Evolutionary conservation across 192 early-diverging fungal genomes (phyloP).

Genomic region (Backusella liffmaniae): DNA sequence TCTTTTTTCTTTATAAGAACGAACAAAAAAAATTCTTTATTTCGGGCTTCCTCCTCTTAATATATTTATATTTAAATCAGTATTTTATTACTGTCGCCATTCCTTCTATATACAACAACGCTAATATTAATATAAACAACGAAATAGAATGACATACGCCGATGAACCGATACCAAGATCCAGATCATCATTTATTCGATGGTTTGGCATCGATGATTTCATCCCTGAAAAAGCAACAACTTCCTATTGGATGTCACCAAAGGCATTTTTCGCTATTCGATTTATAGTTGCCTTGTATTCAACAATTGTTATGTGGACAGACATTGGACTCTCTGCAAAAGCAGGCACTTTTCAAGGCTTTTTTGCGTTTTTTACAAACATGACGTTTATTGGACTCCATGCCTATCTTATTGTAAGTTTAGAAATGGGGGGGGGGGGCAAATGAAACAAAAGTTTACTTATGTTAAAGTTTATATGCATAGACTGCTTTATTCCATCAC

Average conservation of each 20-base stretch:
- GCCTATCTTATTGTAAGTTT: slow-evolving; percentile 31
- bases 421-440: not conserved
- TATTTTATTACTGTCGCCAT: not conserved
- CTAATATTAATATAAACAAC: not conserved
- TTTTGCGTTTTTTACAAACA: slow-evolving; percentile 31
- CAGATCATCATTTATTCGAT: slow-evolving; percentile 9
- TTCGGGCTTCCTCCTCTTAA: not conserved
- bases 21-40: not conserved
- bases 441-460: not conserved
- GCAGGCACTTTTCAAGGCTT: not conserved
- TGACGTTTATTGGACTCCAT: slow-evolving; percentile 33
- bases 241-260: slow-evolving; percentile 26
- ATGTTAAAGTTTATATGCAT: not conserved
- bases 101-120: not conserved
- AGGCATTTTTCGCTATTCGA: slow-evolving; percentile 21
- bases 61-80: not conserved
- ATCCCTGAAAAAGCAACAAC: slow-evolving; percentile 34
- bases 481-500: slow-evolving; percentile 25
- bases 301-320: slow-evolving; percentile 21
- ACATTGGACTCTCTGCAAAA: slow-evolving; percentile 12
- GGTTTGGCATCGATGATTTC: slow-evolving; percentile 35
- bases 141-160: not conserved
- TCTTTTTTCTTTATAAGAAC: not conserved
- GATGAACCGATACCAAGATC: not conserved
- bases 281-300: slow-evolving; percentile 12